Conservation (phyloP, 2,329 filamentous ascomycete genomes). For the Aureobasidium sp. region DNA sequence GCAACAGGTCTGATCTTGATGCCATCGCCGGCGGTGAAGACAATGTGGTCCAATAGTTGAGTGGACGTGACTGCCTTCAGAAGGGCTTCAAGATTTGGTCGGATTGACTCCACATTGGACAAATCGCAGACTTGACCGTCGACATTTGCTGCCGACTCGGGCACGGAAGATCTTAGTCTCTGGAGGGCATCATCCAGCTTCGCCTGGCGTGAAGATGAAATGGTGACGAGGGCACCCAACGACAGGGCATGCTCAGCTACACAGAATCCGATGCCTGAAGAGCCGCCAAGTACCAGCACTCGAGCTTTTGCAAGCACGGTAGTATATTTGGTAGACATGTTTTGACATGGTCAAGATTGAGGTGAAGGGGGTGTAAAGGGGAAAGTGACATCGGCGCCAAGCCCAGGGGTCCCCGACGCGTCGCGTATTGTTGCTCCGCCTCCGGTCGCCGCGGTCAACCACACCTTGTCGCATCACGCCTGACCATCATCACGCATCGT, state of each 20-base stretch:
- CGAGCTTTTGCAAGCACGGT: background rate
- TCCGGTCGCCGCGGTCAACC: background rate
- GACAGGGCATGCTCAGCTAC: conserved; percentile 5
- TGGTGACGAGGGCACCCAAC: background rate
- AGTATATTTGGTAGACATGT: background rate
- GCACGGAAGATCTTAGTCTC: background rate
- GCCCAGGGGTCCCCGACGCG: background rate
- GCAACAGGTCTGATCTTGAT: conserved; percentile 13
- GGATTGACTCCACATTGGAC: background rate
- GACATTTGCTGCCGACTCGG: background rate
- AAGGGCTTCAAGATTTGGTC: background rate
- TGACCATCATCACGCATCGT: background rate
- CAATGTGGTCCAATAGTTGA: conserved; percentile 44
- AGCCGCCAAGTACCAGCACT: background rate
- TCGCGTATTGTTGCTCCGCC: background rate
- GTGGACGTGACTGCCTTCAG: conserved; percentile 23
- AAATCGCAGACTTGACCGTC: background rate
- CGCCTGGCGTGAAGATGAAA: background rate
- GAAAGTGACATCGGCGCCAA: background rate
- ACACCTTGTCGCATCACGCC: background rate
- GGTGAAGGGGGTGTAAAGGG: background rate
- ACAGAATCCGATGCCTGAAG: conserved; percentile 3
- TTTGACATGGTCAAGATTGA: background rate
- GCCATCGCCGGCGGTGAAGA: conserved; percentile 46
- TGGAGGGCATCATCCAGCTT: background rate